Conservation (phyloP, 768 basidiomycete genomes). For the Termitomyces sp. region DNA sequence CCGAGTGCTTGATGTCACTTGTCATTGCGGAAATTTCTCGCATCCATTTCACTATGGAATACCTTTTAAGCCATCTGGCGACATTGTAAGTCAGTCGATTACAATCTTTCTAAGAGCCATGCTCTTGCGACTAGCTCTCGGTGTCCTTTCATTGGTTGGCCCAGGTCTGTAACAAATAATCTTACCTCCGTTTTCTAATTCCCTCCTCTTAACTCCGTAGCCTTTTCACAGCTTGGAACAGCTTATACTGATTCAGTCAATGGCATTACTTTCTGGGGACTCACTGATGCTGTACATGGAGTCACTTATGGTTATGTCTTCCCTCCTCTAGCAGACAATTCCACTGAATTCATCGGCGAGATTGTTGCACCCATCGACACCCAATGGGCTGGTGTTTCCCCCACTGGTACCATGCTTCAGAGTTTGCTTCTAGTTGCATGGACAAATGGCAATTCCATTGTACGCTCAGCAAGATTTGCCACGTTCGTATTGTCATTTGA, state of each 20-base stretch:
- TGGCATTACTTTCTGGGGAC: constrained; percentile 47
- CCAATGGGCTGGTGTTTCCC: constrained; percentile 52
- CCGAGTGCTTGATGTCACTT: constrained; percentile 2
- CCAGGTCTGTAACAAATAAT: constrained; percentile 26
- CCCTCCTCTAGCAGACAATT: constrained; percentile 36
- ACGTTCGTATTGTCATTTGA: constrained; percentile 32
- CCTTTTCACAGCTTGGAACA: constrained; percentile 36
- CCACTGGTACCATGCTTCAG: constrained; percentile 49
- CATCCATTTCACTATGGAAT: constrained; percentile 6
- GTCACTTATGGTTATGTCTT: constrained; percentile 48
- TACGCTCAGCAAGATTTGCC: constrained; percentile 46
- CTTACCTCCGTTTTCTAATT: neutral
- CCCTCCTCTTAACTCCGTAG: constrained; percentile 18
- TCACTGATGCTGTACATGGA: constrained; percentile 33
- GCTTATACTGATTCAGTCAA: constrained; percentile 45
- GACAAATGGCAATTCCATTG: constrained; percentile 48
- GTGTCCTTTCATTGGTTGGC: constrained; percentile 33
- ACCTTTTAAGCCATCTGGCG: constrained; percentile 14
- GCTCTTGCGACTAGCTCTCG: constrained; percentile 27
- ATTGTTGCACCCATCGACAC: constrained; percentile 49
- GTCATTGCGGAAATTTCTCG: constrained; percentile 22
- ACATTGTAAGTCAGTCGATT: neutral
- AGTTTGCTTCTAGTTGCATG: constrained; percentile 57
- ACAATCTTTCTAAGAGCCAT: constrained; percentile 18
- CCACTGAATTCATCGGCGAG: constrained; percentile 57